A percentile compares a stretch with the other conserved stretches of the same genome.
Conservation (phyloP, 306 rosid genomes). For the Carpinus viminea region DNA sequence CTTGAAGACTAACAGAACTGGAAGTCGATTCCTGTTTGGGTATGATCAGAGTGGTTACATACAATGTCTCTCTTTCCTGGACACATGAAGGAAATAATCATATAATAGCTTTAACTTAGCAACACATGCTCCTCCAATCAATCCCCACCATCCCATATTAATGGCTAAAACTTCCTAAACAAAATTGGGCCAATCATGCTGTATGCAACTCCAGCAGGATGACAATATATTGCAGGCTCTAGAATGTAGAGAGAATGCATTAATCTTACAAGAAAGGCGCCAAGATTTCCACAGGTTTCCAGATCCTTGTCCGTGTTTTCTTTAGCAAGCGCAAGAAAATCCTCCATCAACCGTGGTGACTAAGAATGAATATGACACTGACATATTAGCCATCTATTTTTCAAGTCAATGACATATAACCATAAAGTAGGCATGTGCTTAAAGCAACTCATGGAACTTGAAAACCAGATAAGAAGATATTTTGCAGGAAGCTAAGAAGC, state of each 20-base stretch:
- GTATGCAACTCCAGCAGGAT: neutral
- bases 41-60: conserved; percentile 73
- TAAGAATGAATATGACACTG: conserved; percentile 31
- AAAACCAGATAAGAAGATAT: neutral
- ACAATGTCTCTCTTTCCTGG: conserved; percentile 66
- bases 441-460: neutral
- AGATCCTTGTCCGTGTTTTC: conserved; percentile 71
- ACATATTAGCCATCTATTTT: conserved; percentile 21
- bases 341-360: conserved; percentile 68
- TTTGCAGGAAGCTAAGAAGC: neutral
- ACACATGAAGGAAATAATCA: conserved; percentile 30
- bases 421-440: neutral
- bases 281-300: conserved; percentile 87
- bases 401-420: neutral
- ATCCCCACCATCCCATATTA: conserved; percentile 8
- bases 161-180: conserved; percentile 1
- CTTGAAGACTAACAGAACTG: conserved; percentile 58
- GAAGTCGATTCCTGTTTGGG: conserved; percentile 93
- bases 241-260: neutral
- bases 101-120: conserved; percentile 26
- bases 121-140: conserved; percentile 4
- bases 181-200: conserved; percentile 10
- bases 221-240: neutral
- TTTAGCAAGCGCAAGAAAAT: conserved; percentile 71
- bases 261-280: conserved; percentile 73